Evolutionary conservation across 2,329 filamentous ascomycete species (phyloP).

Genomic region (Ophiostoma sp.): DNA sequence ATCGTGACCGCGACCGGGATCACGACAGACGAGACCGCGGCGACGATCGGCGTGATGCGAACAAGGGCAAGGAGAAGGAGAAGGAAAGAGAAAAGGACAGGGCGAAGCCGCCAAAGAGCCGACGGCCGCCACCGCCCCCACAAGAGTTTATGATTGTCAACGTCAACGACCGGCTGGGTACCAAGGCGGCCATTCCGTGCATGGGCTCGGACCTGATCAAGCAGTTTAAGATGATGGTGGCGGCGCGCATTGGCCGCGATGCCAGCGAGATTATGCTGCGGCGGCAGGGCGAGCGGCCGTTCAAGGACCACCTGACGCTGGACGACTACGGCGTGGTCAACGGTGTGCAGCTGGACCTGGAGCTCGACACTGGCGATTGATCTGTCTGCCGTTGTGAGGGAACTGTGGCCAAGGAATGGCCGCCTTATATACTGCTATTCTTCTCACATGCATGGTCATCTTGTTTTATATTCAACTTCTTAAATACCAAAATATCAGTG

Average conservation of each 20-base stretch:
- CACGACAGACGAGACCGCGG: slow-evolving; percentile 16
- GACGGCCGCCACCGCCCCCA: not conserved
- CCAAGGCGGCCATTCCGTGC: slow-evolving; percentile 91
- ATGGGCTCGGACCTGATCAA: slow-evolving; percentile 76
- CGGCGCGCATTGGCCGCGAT: slow-evolving; percentile 79
- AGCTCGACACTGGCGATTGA: slow-evolving; percentile 58
- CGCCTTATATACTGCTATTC: too few relatives aligned
- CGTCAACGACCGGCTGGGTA: slow-evolving; percentile 91
- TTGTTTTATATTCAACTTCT: not conserved
- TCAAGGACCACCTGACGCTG: slow-evolving; percentile 82
- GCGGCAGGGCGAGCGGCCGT: slow-evolving; percentile 84
- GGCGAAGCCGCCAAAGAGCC: slow-evolving; percentile 15
- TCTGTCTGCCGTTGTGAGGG: not conserved
- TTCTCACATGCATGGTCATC: not conserved
- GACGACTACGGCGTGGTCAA: slow-evolving; percentile 94
- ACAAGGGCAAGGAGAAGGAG: slow-evolving; percentile 24
- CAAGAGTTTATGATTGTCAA: slow-evolving; percentile 71
- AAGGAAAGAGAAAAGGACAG: slow-evolving; percentile 21
- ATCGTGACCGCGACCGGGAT: slow-evolving; percentile 8
- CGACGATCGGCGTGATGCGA: slow-evolving; percentile 11
- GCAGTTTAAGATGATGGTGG: slow-evolving; percentile 86
- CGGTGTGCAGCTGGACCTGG: slow-evolving; percentile 66
- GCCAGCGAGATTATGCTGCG: slow-evolving; percentile 89
- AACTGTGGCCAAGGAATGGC: not conserved
- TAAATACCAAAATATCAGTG: too few relatives aligned